Evolutionary conservation across 176 grass and related monocot genomes (phyloP), one percentile per base, ranked within the genome.

Genomic region (Triticum dicoccoides): DNA sequence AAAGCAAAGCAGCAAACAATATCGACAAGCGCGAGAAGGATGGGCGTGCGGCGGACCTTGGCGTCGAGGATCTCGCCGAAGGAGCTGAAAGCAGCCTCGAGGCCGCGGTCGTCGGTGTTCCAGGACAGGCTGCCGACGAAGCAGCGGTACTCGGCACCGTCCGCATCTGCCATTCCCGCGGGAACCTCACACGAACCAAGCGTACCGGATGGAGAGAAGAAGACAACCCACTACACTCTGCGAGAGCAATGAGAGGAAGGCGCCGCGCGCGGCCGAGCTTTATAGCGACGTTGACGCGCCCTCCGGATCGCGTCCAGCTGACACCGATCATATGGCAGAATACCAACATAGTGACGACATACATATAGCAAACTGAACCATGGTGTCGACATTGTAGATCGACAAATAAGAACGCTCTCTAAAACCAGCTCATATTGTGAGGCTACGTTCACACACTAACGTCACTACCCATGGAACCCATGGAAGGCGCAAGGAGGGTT

Each of bases 101-200:
- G 91, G 49, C 91, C 85, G 86, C 76, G 29, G 82, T 98, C 91
- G 51, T 86, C 90, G 78, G 96, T 98, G 81, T 90, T 82, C 96
- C 91, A 95, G 47, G 96, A 91, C 8, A 98, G 90, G 72, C 93
- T 93, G 77, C 90, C 96, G 51, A 98, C 93, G 73, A 98, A 98
- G 86, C 91, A 94, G 80, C 96, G 88, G 91, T 75, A 94, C 84
- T 94, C 93, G 4, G 92, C 95, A 11, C 86, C 95, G 17, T 98
- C 93, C 41, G 91, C 15, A 15, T 81, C 86, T 17, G 93, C 93
- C 95, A 95, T 95, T 44, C 18, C 32, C 56, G 21, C 17, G 56
- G 56, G 7, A 21, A 59, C 56, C 56, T 59, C 20, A 59, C 56
- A 21, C 56, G 56, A 59, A 9, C 56, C 56, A 59, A 59, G 3